A percentile compares a stretch with the other conserved stretches of the same genome.
These are phyloP conservation scores for Coccomyxa sp. DNA, from an alignment of 139 green algal genomes.

Conservation along the genomic window DNA sequence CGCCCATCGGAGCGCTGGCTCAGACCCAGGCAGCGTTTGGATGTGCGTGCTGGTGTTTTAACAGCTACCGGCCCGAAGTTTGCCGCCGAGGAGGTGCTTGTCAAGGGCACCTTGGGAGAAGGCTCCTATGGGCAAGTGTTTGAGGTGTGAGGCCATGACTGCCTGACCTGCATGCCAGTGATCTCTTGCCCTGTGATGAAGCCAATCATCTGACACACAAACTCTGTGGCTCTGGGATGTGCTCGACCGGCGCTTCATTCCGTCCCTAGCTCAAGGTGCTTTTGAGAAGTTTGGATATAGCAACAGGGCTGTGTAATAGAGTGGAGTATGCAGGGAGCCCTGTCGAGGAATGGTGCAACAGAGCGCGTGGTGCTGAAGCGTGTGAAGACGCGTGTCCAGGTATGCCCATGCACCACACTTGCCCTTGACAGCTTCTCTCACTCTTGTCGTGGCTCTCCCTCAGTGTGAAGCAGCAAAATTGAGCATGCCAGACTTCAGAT, in stretches of 20 bases:
- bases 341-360: conserved; percentile 11
- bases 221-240: not conserved
- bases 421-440: not conserved
- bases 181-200: not conserved
- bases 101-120: conserved; percentile 28
- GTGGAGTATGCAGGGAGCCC: conserved; percentile 36
- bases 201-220: not conserved
- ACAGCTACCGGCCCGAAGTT: conserved; percentile 11
- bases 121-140: conserved; percentile 50
- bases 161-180: not conserved
- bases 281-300: not conserved
- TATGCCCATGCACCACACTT: conserved; percentile 7
- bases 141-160: conserved; percentile 14
- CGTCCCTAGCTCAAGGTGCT: not conserved
- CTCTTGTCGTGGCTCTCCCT: not conserved
- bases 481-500: not conserved
- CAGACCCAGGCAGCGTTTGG: not conserved
- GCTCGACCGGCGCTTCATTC: not conserved
- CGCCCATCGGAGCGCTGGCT: no score
- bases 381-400: conserved; percentile 59
- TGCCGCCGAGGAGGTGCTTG: not conserved
- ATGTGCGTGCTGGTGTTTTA: conserved; percentile 1
- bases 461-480: not conserved
- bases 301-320: not conserved
- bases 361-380: conserved; percentile 68